Evolutionary conservation across 2,329 filamentous ascomycete species (phyloP).

Genomic region (Fusarium sp.): DNA sequence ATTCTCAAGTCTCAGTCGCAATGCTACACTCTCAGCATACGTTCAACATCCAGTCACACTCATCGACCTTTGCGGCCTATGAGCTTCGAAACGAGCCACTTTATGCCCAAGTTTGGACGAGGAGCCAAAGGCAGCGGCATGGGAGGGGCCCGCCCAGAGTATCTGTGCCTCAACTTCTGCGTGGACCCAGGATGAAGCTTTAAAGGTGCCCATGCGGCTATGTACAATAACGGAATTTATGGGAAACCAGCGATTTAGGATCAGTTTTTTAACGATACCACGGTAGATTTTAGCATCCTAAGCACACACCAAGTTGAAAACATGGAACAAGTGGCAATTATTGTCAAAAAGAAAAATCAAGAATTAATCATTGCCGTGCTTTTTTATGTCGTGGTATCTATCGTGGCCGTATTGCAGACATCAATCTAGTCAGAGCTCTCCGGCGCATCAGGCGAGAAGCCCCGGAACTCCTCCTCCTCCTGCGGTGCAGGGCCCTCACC

Average conservation of each 20-base stretch:
- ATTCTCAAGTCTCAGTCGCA: too few relatives aligned
- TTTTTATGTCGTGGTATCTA: conserved; percentile 42
- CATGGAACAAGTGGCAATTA: conserved; percentile 1
- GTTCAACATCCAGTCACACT: too few relatives aligned
- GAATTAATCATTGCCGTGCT: conserved; percentile 25
- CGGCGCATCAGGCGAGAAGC: conserved; percentile 64
- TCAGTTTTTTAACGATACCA: conserved; percentile 36
- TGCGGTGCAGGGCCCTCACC: conserved; percentile 56
- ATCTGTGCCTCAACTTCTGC: too few relatives aligned
- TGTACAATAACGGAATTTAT: conserved; percentile 30
- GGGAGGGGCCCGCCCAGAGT: too few relatives aligned
- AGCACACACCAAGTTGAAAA: conserved; percentile 13
- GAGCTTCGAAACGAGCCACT: too few relatives aligned
- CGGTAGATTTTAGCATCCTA: conserved; percentile 13
- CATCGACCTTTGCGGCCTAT: too few relatives aligned
- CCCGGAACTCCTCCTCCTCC: conserved; percentile 71
- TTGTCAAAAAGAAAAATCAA: conserved; percentile 11
- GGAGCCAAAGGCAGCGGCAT: too few relatives aligned
- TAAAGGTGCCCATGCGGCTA: not conserved
- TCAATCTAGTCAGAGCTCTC: conserved; percentile 55
- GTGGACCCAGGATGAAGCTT: not conserved
- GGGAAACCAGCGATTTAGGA: conserved; percentile 6
- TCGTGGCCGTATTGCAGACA: conserved; percentile 19
- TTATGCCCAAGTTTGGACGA: too few relatives aligned
- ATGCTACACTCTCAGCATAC: too few relatives aligned